Evolutionary conservation across 192 early-diverging fungal genomes (phyloP).

Genomic region (Paraglomus occultum): DNA sequence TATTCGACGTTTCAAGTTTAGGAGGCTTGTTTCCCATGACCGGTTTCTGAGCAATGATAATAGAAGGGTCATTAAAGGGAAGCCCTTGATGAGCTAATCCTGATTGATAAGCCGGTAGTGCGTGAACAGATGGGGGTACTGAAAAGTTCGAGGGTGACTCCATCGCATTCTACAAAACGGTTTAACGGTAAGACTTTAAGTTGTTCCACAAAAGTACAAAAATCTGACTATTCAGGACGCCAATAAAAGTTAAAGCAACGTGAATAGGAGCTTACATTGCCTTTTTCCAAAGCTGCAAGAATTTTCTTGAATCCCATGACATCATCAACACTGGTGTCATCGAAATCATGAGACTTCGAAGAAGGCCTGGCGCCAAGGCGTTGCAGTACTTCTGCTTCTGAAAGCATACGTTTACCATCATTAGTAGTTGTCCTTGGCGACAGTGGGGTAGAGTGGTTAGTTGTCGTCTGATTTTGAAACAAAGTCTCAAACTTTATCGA

Average conservation of each 20-base stretch:
- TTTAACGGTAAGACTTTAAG: too few species aligned
- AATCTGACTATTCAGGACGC: too few species aligned
- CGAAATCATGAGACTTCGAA: neutral
- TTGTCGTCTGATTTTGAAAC: slow-evolving; percentile 45
- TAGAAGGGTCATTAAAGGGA: slow-evolving; percentile 29
- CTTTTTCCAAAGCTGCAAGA: slow-evolving; percentile 52
- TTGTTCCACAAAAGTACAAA: too few species aligned
- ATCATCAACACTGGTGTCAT: slow-evolving; percentile 37
- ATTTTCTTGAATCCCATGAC: slow-evolving; percentile 54
- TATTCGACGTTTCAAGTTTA: slow-evolving; percentile 5
- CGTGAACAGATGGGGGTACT: neutral
- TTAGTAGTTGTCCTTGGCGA: neutral
- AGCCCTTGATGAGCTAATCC: slow-evolving; percentile 15
- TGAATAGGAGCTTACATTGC: slow-evolving; percentile 33
- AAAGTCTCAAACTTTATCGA: slow-evolving; percentile 48
- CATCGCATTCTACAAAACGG: neutral
- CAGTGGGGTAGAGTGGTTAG: slow-evolving; percentile 7
- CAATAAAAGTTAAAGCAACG: too few species aligned
- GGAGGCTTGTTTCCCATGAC: neutral
- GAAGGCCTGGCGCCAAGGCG: slow-evolving; percentile 39
- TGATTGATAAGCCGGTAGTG: neutral
- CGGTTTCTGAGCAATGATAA: slow-evolving; percentile 25
- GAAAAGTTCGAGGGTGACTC: slow-evolving; percentile 1
- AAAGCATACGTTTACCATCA: slow-evolving; percentile 39
- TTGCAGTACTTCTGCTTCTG: slow-evolving; percentile 54